Conservation (phyloP, 768 basidiomycete species). For the Infundibulicybe gibba region DNA sequence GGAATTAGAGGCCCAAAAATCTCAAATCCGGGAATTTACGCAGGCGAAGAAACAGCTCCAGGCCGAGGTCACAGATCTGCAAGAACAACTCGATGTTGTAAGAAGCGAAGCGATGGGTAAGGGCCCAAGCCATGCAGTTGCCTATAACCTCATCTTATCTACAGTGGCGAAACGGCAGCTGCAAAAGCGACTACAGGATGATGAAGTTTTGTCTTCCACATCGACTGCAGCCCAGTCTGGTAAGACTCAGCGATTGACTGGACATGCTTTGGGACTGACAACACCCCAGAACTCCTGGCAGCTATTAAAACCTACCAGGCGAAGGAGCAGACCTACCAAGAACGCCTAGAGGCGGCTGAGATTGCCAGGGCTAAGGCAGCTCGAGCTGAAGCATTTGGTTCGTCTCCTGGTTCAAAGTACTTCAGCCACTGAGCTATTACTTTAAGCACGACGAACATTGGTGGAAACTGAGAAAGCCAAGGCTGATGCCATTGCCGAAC, state of each 20-base stretch:
- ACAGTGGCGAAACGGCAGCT: conserved; percentile 58
- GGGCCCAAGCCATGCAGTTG: too few species aligned
- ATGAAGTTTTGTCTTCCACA: conserved; percentile 55
- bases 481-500: conserved; percentile 45
- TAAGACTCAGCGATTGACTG: background rate
- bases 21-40: conserved; percentile 56
- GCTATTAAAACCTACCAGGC: conserved; percentile 63
- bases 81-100: conserved; percentile 53
- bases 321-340: conserved; percentile 55
- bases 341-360: conserved; percentile 64
- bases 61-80: conserved; percentile 45
- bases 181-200: conserved; percentile 57
- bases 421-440: conserved; percentile 7
- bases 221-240: conserved; percentile 57
- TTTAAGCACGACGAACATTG: conserved; percentile 55
- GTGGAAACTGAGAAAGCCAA: conserved; percentile 59
- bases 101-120: conserved; percentile 61
- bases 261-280: background rate
- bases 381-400: conserved; percentile 62
- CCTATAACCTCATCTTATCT: conserved; percentile 3
- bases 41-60: conserved; percentile 57
- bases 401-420: conserved; percentile 5
- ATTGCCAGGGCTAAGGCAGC: conserved; percentile 63
- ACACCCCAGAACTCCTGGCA: conserved; percentile 51
- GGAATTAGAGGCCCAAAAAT: conserved; percentile 64